phyloP scores from a whole-genome alignment of 495 filamentous ascomycete species.

The Penicillium paradoxum region DNA sequence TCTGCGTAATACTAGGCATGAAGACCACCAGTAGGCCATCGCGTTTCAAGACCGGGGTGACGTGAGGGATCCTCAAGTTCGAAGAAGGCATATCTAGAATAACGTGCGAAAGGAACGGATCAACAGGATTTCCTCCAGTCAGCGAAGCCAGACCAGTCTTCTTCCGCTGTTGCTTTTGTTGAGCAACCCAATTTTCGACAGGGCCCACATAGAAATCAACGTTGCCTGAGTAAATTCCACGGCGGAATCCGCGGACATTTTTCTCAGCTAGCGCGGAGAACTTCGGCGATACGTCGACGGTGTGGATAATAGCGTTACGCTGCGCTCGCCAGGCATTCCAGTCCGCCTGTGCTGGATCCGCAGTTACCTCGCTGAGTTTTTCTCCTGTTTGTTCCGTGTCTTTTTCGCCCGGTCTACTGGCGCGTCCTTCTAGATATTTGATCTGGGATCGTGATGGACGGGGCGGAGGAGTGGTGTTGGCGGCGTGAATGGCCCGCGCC shows the following conservation, averaged over 20 bases:
- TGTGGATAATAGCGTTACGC: constrained; percentile 65
- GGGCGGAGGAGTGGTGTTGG: constrained; percentile 49
- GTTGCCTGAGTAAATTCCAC: constrained; percentile 60
- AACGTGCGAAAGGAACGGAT: constrained; percentile 60
- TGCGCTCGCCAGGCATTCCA: constrained; percentile 44
- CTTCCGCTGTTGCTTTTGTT: constrained; percentile 37
- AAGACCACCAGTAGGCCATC: constrained; percentile 64
- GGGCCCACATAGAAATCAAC: constrained; percentile 69
- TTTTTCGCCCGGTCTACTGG: constrained; percentile 22
- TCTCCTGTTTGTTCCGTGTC: constrained; percentile 2
- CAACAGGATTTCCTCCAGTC: constrained; percentile 11
- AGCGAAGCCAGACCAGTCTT: constrained; percentile 19
- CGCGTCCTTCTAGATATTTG: constrained; percentile 28
- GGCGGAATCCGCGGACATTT: constrained; percentile 59
- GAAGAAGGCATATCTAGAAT: constrained; percentile 67
- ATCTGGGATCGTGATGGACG: constrained; percentile 35
- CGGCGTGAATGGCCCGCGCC: constrained; percentile 68
- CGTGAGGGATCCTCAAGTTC: constrained; percentile 52
- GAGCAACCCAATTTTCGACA: constrained; percentile 56
- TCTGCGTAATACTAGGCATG: constrained; percentile 73
- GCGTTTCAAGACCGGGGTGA: constrained; percentile 51
- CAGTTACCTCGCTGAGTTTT: not conserved
- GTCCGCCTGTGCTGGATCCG: constrained; percentile 21
- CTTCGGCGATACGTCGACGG: constrained; percentile 55
- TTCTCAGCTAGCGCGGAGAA: constrained; percentile 56